Conservation (phyloP, 306 rosid species). For the Corylus avellana region DNA sequence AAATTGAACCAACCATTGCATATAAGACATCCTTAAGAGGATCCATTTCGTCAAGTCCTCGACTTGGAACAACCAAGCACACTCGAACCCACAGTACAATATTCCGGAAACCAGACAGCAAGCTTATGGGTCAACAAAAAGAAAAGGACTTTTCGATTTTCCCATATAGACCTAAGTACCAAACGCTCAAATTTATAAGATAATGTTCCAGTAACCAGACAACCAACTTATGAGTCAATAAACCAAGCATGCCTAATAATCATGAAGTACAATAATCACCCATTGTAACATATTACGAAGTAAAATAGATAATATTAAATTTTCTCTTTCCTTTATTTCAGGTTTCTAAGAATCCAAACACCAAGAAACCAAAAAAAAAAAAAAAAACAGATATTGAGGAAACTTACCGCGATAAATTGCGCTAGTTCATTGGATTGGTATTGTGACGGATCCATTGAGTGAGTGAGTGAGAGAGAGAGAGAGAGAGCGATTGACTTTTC, state of each 20-base stretch:
- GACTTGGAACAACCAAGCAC: neutral
- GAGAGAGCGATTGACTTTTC: neutral
- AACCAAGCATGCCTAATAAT: neutral
- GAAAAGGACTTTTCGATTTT: neutral
- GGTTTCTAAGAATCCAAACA: constrained; percentile 10
- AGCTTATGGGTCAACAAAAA: neutral
- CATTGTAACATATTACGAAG: neutral
- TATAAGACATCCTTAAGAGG: neutral
- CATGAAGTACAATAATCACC: neutral
- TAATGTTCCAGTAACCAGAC: too few species aligned
- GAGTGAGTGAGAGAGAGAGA: neutral
- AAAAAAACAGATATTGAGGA: neutral
- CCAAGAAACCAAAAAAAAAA: too few species aligned
- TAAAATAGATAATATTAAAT: neutral
- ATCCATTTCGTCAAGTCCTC: neutral
- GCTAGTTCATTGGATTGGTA: constrained; percentile 62
- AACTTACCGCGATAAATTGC: constrained; percentile 66
- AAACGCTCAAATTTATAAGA: too few species aligned
- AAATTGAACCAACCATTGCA: neutral
- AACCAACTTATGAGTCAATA: too few species aligned
- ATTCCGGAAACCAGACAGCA: neutral
- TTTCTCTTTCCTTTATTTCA: constrained; percentile 4
- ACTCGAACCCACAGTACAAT: neutral
- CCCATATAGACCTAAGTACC: neutral
- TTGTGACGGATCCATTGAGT: constrained; percentile 70